Evolutionary conservation across 2,329 filamentous ascomycete genomes (phyloP).

Genomic region (Colletotrichum salicis): DNA sequence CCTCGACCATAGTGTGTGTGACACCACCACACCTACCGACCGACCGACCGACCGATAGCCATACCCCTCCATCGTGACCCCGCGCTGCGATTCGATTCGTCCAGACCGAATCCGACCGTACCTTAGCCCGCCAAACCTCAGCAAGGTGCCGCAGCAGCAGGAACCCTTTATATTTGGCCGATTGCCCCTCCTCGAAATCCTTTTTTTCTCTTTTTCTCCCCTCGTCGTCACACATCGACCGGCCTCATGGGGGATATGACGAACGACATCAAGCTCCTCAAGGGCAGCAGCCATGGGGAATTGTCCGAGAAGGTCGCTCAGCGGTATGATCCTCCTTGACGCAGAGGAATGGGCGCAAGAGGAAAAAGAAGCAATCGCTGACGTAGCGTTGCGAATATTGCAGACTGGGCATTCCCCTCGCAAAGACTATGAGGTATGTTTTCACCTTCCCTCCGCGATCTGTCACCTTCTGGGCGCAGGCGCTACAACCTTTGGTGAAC

Average conservation of each 20-base stretch:
- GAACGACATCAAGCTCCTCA: constrained; percentile 52
- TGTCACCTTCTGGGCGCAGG: constrained; percentile 47
- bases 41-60: constrained; percentile 6
- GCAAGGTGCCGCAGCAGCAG: constrained; percentile 25
- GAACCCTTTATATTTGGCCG: constrained; percentile 18
- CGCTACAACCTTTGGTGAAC: constrained; percentile 75
- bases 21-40: constrained; percentile 4
- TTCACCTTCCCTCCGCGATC: not conserved
- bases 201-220: constrained; percentile 6
- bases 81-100: constrained; percentile 35
- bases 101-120: constrained; percentile 12
- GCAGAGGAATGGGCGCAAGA: not conserved
- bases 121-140: constrained; percentile 29
- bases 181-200: constrained; percentile 10
- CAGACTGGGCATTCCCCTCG: constrained; percentile 33
- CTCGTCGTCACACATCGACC: constrained; percentile 33
- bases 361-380: not conserved
- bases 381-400: not conserved
- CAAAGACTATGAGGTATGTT: constrained; percentile 35
- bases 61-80: constrained; percentile 36
- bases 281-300: constrained; percentile 47
- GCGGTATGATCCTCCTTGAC: constrained; percentile 34
- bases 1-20: not conserved
- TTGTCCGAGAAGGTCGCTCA: constrained; percentile 46
- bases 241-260: constrained; percentile 43